Percentiles rank a stretch among this genome's conserved stretches.
These are phyloP conservation scores for Macrolepiota dolichaula DNA, from an alignment of 768 basidiomycete species.

Conservation along the genomic window DNA sequence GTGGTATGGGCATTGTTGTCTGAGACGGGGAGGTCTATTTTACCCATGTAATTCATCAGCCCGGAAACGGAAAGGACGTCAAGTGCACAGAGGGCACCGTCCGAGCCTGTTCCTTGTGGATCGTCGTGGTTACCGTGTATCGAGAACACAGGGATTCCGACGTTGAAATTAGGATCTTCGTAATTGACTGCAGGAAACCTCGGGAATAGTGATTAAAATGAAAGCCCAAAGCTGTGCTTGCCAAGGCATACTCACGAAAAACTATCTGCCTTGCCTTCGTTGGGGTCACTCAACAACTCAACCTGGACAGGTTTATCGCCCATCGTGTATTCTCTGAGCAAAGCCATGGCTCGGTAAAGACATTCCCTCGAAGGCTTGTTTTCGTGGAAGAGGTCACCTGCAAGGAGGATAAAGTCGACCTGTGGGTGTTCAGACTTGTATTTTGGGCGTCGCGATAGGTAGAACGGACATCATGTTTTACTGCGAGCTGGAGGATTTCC, in stretches of 20 bases:
- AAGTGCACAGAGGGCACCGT: slow-evolving; percentile 93
- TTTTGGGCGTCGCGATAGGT: neutral
- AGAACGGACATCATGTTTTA: slow-evolving; percentile 74
- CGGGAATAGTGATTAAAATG: neutral
- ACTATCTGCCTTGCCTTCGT: slow-evolving; percentile 82
- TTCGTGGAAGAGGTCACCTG: slow-evolving; percentile 97
- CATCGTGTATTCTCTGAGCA: slow-evolving; percentile 87
- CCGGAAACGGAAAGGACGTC: slow-evolving; percentile 94
- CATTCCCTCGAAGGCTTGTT: slow-evolving; percentile 92
- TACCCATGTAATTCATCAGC: slow-evolving; percentile 96
- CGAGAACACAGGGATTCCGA: slow-evolving; percentile 96
- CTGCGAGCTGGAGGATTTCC: slow-evolving; percentile 89
- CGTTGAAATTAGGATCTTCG: slow-evolving; percentile 93
- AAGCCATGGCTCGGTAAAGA: slow-evolving; percentile 83
- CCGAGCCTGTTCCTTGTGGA: slow-evolving; percentile 92
- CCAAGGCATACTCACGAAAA: slow-evolving; percentile 60
- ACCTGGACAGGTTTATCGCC: slow-evolving; percentile 88
- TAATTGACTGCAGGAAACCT: slow-evolving; percentile 98
- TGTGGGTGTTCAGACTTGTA: slow-evolving; percentile 25
- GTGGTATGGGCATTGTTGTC: slow-evolving; percentile 62
- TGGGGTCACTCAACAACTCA: slow-evolving; percentile 89
- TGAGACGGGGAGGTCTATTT: slow-evolving; percentile 80
- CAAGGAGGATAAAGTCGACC: slow-evolving; percentile 96
- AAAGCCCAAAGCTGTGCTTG: neutral
- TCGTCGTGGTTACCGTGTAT: slow-evolving; percentile 99